Evolutionary conservation across 2,329 filamentous ascomycete species (phyloP).

Genomic region (Nemania bipapillata): DNA sequence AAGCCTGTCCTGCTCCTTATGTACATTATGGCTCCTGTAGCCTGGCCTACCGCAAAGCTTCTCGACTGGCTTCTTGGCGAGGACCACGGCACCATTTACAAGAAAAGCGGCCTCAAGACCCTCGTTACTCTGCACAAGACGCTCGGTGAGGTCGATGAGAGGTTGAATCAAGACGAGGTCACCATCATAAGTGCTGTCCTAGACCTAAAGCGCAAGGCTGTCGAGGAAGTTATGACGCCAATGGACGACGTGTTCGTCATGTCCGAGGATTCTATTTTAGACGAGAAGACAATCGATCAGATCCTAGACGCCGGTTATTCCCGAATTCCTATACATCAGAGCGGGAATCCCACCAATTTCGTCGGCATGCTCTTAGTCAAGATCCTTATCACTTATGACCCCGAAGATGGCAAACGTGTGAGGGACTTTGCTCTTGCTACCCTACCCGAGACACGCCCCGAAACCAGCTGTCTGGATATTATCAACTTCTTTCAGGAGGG

Average conservation of each 20-base stretch:
- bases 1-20: slow-evolving; percentile 87
- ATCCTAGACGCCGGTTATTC: slow-evolving; percentile 96
- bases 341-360: slow-evolving; percentile 86
- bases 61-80: slow-evolving; percentile 92
- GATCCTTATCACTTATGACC: slow-evolving; percentile 98
- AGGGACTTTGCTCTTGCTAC: slow-evolving; percentile 92
- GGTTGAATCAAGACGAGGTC: slow-evolving; percentile 95
- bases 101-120: slow-evolving; percentile 96
- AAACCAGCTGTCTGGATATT: slow-evolving; percentile 97
- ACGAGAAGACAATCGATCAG: slow-evolving; percentile 92
- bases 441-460: slow-evolving; percentile 90
- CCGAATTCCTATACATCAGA: slow-evolving; percentile 90
- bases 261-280: slow-evolving; percentile 91
- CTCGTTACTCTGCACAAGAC: slow-evolving; percentile 94
- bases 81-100: slow-evolving; percentile 96
- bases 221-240: slow-evolving; percentile 96
- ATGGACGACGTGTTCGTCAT: slow-evolving; percentile 98
- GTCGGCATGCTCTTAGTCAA: slow-evolving; percentile 98
- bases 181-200: slow-evolving; percentile 98
- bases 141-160: slow-evolving; percentile 84
- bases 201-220: slow-evolving; percentile 94
- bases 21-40: slow-evolving; percentile 89
- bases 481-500: slow-evolving; percentile 99
- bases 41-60: slow-evolving; percentile 94
- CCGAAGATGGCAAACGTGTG: slow-evolving; percentile 87